These are phyloP conservation scores for Astrothelium macrocarpum DNA, from an alignment of 495 filamentous ascomycete species.

Conservation along the genomic window DNA sequence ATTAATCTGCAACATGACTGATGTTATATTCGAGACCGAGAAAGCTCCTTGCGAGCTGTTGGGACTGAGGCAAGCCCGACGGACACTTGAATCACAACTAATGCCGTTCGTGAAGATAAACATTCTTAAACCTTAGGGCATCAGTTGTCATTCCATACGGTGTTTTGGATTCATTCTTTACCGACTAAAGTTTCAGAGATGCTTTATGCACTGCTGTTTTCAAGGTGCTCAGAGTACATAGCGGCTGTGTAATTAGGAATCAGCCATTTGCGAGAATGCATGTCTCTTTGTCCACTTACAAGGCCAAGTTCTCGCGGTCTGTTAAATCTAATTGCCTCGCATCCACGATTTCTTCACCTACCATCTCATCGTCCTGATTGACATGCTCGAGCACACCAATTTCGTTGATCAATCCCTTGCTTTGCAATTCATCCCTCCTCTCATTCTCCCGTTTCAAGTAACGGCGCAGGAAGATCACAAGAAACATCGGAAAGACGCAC, in stretches of 20 bases:
- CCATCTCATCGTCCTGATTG: not conserved
- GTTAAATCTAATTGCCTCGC: not conserved
- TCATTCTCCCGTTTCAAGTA: not conserved
- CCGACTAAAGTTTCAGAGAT: not conserved
- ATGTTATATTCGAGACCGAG: not conserved
- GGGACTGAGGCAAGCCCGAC: not conserved
- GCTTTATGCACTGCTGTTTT: not conserved
- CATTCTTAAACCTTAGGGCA: not conserved
- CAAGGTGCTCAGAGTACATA: not conserved
- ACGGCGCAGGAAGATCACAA: not conserved
- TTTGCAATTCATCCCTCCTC: not conserved
- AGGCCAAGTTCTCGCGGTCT: constrained; percentile 2
- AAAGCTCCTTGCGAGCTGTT: not conserved
- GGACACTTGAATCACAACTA: not conserved
- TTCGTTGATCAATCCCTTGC: not conserved
- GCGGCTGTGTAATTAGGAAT: not conserved
- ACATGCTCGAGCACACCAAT: constrained; percentile 1
- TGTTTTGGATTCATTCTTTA: not conserved
- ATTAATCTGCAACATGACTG: not conserved
- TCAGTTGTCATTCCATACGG: not conserved
- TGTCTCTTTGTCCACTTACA: not conserved
- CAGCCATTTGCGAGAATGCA: not conserved
- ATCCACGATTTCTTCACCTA: not conserved
- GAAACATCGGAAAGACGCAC: not conserved
- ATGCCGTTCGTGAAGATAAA: not conserved